Evolutionary conservation across 1,284 basidiomycete genomes (phyloP), one percentile per base, ranked within the genome.

Genomic region (Ganoderma leucocontextum): DNA sequence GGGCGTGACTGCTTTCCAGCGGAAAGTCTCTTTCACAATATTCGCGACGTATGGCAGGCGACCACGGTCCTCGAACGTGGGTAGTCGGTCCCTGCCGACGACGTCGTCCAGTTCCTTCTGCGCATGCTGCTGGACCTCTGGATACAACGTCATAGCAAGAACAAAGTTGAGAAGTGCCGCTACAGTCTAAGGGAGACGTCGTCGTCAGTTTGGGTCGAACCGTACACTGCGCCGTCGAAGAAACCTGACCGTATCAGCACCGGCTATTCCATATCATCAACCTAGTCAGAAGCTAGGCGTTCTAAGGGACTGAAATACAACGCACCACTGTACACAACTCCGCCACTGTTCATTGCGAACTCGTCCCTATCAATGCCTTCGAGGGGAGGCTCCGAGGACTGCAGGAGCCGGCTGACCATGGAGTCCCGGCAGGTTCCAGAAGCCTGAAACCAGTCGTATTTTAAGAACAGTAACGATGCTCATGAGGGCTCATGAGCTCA

Each of bases 71-170:
- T 74, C 75, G 38, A 85, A 82, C 6, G 75, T 75, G 0, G 86
- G 86, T 3, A 86, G 73, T 29, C 83, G 76, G 4, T 78, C 74
- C 2, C 63, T 64, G 35, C 83, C 84, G 33, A 84, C 58, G 12
- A 82, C 77, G 0, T 73, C 63, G 55, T 86, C 83, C 4, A 87
- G 76, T 67, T 86, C 84, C 59, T 74, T 76, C 62, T 84, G 84
- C 3, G 81, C 82, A 38, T 75, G 77, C 39, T 74, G 71, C 65
- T 82, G 82, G 6, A 77, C 77, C n/a, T 82, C 75, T 1, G 83
- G 83, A 62, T 81, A 75, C 19, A 83, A 74, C 44, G 80, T 76
- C 83, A 83, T 82, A 15, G 80, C 81, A 35, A 84, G 69, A 39
- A 82, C 65, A 57, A 83, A 83, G 2, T 81, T 78, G 22, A 79